Base-by-base conservation (phyloP, 768 basidiomycete species). In the Punctularia strigosozonata region DNA sequence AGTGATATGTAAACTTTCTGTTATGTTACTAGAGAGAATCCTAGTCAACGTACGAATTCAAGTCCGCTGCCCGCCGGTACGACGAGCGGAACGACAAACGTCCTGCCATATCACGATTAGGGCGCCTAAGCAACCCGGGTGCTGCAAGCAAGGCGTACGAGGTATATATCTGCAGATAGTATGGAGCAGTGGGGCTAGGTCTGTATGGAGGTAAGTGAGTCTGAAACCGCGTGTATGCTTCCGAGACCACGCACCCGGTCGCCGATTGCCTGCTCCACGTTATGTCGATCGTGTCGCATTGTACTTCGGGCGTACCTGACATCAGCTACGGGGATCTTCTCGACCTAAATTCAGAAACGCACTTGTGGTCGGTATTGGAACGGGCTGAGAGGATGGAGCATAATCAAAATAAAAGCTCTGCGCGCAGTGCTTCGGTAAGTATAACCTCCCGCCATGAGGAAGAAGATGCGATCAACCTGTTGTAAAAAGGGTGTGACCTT, bases 111-210 rank as follows among this genome's bases (percentile, higher is more conserved):
- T 10, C 28, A n/a, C 15, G 10, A 30, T 41, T 37, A 28, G 19
- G 35, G 33, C n/a, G 26, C 36, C 30, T 7, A 38, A 7, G n/a
- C 17, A 26, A 19, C 7, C 19, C 6, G 14, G 2, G n/a, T 8
- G 5, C 15, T 20, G 18, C 6, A 36, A 25, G 21, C 39, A 25
- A 23, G 18, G 59, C 74, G 52, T 41, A 76, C 76, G 75, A 76
- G 12, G 74, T 72, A 49, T 73, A 77, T 6, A 78, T 61, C 48
- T 75, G 72, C 4, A 79, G 66, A 49, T 56, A 72, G 51, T 76
- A 78, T 13, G 77, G 77, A 4, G 73, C 63, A 5, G 53, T 55
- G 3, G 73, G 71, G 46, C 70, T 68, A 6, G 73, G 75, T 4
- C 77, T 79, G 43, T n/a, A 17, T 31, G 32, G 45, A 13, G 19